Evolutionary conservation across 2,329 filamentous ascomycete species (phyloP), one percentile per base, ranked within the genome.

Genomic region (Aspergillus viridinutans): DNA sequence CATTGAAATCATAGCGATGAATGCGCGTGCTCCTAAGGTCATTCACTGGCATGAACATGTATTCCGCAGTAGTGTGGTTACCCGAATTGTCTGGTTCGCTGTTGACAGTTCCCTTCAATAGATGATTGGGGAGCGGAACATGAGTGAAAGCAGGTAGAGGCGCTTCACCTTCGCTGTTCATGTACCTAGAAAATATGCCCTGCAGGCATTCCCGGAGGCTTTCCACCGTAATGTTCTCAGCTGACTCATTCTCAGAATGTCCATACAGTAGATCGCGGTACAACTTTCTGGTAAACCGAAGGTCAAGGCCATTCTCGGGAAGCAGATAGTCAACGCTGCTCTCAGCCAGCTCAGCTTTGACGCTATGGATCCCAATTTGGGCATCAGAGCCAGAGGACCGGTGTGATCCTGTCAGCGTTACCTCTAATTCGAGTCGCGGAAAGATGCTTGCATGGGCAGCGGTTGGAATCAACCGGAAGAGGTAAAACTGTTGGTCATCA

Each of bases 251-350:
- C 35, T 42, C 55, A 4, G 23, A 47, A 32, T 51, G 28, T 3
- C 55, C 58, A 3, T 54, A 38, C 6, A 69, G 61, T 28, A 75
- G 53, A 20, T 75, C 66, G 5, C 62, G 66, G 49, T 69, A 67
- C 21, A 72, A 50, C 17, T 61, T 71, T 43, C 69, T 69, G 2
- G 70, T 73, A 53, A 77, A 76, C 14, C 74, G 74, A 43, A 77
- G 64, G 56, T 77, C 74, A 32, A 73, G 55, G 1, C 68, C 60
- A 28, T 66, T 69, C 56, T 76, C 74, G 1, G 74, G 74, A 14
- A 77, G 63, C 29, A 77, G 64, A 57, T 74, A 73, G 53, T 77
- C 74, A 17, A 73, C 66, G 40, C 64, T 67, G 52, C 60, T 69
- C 29, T 71, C 66, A n/a, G 57, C 38, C 5, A 71, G 29, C 32